Base-by-base conservation (phyloP, 1,139 yeast genomes). In the Taphrina communis region DNA sequence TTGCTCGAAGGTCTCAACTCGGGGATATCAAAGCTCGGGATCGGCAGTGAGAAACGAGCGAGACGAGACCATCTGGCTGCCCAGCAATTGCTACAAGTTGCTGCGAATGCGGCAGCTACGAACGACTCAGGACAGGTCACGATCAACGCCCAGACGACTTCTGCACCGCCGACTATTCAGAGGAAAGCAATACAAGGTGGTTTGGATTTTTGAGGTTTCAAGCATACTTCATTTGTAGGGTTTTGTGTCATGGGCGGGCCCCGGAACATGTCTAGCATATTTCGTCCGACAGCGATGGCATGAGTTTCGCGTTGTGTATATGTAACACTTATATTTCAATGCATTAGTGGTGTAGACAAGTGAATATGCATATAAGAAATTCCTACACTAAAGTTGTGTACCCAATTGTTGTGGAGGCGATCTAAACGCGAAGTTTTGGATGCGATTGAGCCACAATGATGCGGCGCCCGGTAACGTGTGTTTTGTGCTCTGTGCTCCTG, bases 1-100 rank as follows among this genome's bases (percentile, higher is more conserved):
- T 80, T 94, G 52, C 80, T 95, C 61, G 92, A 90, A 70, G 97
- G 97, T 0, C 83, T 95, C 69, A 96, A 93, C 74, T 83, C 85
- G 70, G 88, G 84, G 9, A 68, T 68, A 36, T 73, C 82, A 95
- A 73, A 90, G 36, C 55, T 68, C 94, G 68, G 70, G 17, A 62
- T 68, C 14, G 70, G 69, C 14, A 63, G 58, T 39, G 66, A 61
- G 39, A 65, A 66, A n/a, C 55, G 66, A 44, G 62, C 67, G 11
- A 59, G 66, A 8, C 51, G 63, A 21, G 69, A 50, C 21, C 67
- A 63, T 44, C 39, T 57, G 17, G 67, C 59, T 36, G 53, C 59
- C 19, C 67, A 62, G 60, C 53, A 50, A 35, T 44, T 44, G 2
- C 48, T 44, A 7, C 48, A 44, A 14, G n/a, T 17, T 44, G 19